Base-by-base conservation (phyloP, 345 rosid genomes). In the Gossypium raimondii region DNA sequence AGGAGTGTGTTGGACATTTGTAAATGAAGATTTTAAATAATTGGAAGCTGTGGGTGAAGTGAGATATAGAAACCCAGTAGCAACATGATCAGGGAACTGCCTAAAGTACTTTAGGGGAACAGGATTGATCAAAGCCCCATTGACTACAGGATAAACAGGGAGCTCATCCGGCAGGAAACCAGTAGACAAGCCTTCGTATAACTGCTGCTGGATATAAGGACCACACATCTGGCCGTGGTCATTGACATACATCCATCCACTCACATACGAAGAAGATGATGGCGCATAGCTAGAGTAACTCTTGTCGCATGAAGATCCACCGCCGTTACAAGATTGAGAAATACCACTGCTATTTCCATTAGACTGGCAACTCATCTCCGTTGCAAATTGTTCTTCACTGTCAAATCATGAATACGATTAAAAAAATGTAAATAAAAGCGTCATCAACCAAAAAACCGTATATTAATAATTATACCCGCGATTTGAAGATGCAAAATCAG, bases 201-300 rank as follows among this genome's bases (percentile, higher is more conserved):
- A 78, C 83, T 96, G 99, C 24, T 93, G 89, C 61, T 90, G 93
- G 58, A 93, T 81, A 66, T 95, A 95, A 77, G 98, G 97, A 56
- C 99, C 99, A 78, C 97, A 93, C 94, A 95, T 87, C 76, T 88
- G 89, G 25, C 97, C 91, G 72, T 85, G 85, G 75, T 93, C 94
- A 80, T 95, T 93, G 24, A 83, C 69, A 59, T 93, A 93, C 94
- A 85, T 92, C 99, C 99, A 93, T 47, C 97, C 97, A 68, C 81
- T 89, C 14, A 84, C 97, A 85, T 77, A 65, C 70, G 81, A 75
- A 11, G 82, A 34, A 45, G 76, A 85, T 64, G 83, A 70, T 4
- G 82, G 80, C 0, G 73, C 65, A 67, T 68, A 82, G 63, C 83
- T 87, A 53, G 79, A 43, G 75, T 71, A 81, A 70, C 71, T 86